Evolutionary conservation across 2,329 filamentous ascomycete species (phyloP).

Genomic region (Ramichloridium luteum): DNA sequence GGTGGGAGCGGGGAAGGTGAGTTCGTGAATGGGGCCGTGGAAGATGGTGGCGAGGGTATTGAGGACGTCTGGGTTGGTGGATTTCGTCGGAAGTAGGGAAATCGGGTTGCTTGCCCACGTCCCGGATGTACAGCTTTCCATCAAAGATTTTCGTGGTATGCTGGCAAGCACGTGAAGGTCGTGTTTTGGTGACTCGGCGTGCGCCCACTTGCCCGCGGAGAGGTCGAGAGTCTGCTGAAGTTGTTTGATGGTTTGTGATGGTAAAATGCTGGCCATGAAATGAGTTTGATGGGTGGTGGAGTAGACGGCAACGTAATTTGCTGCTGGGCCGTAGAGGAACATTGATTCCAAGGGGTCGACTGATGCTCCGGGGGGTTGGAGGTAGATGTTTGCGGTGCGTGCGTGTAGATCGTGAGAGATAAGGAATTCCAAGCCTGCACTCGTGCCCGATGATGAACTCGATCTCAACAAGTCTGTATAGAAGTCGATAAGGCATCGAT

Average conservation of each 20-base stretch:
- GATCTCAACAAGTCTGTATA: conserved; percentile 41
- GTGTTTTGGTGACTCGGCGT: conserved; percentile 41
- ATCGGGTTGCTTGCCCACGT: conserved; percentile 31
- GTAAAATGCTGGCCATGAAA: conserved; percentile 35
- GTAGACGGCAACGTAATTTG: conserved; percentile 47
- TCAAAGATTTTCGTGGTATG: conserved; percentile 41
- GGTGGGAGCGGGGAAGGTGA: conserved; percentile 20
- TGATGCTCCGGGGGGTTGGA: conserved; percentile 35
- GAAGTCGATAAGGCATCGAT: conserved; percentile 47
- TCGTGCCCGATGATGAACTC: conserved; percentile 1
- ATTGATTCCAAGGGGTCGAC: conserved; percentile 40
- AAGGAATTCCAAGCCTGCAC: conserved; percentile 38
- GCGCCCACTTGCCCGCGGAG: conserved; percentile 38
- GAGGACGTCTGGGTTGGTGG: conserved; percentile 42
- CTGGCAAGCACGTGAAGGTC: conserved; percentile 47
- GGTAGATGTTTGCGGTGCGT: conserved; percentile 37
- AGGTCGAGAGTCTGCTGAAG: conserved; percentile 35
- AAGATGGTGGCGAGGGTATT: conserved; percentile 45
- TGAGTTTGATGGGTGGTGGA: conserved; percentile 43
- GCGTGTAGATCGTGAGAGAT: conserved; percentile 39
- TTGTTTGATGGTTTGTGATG: conserved; percentile 36
- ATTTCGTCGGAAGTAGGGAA: conserved; percentile 38
- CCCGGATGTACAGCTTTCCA: conserved; percentile 28
- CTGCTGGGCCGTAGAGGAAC: conserved; percentile 43
- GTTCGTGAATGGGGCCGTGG: conserved; percentile 36